Evolutionary conservation across 2,329 filamentous ascomycete genomes (phyloP), one percentile per base, ranked within the genome.

Genomic region (Aspergillus texensis): DNA sequence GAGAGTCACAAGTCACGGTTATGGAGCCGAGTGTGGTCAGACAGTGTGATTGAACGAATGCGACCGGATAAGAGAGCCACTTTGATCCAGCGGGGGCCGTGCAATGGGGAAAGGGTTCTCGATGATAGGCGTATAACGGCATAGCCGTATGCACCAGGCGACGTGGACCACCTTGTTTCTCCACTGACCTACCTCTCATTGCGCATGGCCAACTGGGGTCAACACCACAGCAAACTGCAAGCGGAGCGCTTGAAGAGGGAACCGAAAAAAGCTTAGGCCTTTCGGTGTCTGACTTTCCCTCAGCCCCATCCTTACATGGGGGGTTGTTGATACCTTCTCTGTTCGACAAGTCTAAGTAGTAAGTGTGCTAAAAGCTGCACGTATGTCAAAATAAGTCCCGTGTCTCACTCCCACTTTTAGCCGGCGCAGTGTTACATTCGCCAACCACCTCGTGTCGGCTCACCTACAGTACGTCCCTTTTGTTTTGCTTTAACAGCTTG

Each of bases 1-100:
- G 19, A 43, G 21, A 59, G 34, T 46, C 32, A 48, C 21, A 60
- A 43, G 39, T 55, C 21, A 39, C 12, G 12, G 24, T 11, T 10
- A 21, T 39, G 34, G 52, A 46, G 34, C 58, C 63, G 58, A 63
- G 62, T 36, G 57, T 67, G 55, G 65, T 60, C 50, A 61, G 65
- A 67, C 67, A 68, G 61, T 62, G 52, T 67, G 68, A 69, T 69
- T 69, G 68, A 67, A 60, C 55, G 67, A 67, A 58, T 12, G 54
- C 32, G 41, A 48, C 46, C 30, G 58, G 57, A 59, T 55, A 46
- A 61, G 61, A 60, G 62, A 57, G 46, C 59, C 57, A 62, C 55
- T 46, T 52, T 63, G 62, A 67, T 64, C 62, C 45, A 55, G 63
- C 66, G 63, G 68, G 65, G 59, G 59, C 63, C 48, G 48, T 32